Evolutionary conservation across 192 early-diverging fungal species (phyloP), one percentile per base, ranked within the genome.

Genomic region (Backusella mclennaniae): DNA sequence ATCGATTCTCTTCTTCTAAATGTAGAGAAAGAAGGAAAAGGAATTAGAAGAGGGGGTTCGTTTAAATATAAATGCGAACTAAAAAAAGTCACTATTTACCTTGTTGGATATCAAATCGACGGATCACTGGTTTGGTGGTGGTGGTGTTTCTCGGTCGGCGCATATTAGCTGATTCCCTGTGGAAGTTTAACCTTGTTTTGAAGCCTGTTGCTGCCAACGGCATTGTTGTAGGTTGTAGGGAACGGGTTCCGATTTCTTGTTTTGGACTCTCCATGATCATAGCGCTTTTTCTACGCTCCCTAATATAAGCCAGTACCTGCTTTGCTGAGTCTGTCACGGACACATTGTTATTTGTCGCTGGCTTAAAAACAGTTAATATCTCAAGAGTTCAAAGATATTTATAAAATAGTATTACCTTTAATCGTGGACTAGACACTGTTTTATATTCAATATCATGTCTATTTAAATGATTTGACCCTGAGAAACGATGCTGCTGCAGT

Each of bases 221-320:
- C 9, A 29, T 29, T 59, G 53, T 59, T 23, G 53, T 23, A 11
- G 9, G 23, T 63, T 63, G 56, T 63, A 63, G 9, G 23, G 56
- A 29, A 29, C 56, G 56, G 21, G 23, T 6, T 63, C 26, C 46
- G 8, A n/a, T 6, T 26, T 63, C 46, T 49, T 49, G 56, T 26
- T 63, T 63, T 29, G 56, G 56, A 63, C 56, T 63, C 9, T 63
- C 56, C 56, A 63, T 63, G 6, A 29, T 44, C 26, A 49, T 29
- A 0, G 70, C 39, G 19, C 70, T 71, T 42, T 71, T 71, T 49
- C 70, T 71, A 46, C 70, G n/a, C 41, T 71, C 70, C 42, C 70
- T 71, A 31, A 71, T 71, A 17, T 44, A 42, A 44, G 70, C 70
- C 29, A 71, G 42, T 17, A 71, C 70, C 23, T 71, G 70, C 42